Percentiles rank a stretch among this genome's conserved stretches.
phyloP scores from a whole-genome alignment of 176 grass and related monocot species.

The Oryza nivara region DNA sequence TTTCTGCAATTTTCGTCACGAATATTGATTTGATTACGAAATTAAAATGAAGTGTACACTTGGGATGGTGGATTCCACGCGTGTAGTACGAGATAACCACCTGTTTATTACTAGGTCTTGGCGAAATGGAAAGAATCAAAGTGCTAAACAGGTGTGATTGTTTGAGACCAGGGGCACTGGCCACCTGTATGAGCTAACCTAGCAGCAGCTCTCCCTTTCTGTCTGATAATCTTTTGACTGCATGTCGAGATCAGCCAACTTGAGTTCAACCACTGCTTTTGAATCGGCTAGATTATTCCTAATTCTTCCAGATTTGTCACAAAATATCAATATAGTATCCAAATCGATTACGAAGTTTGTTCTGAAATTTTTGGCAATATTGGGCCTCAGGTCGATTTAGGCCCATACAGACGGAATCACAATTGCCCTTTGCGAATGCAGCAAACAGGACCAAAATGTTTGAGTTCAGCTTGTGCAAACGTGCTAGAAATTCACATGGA shows the following conservation, averaged over 20 bases:
- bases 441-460: too few relatives aligned
- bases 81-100: not conserved
- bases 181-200: conserved; percentile 16
- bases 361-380: too few relatives aligned
- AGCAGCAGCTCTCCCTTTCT: conserved; percentile 8
- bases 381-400: too few relatives aligned
- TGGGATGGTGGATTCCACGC: conserved; percentile 47
- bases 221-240: not conserved
- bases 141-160: conserved; percentile 40
- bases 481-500: too few relatives aligned
- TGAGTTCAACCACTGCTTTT: not conserved
- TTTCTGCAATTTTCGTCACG: too few relatives aligned
- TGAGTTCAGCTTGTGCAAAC: too few relatives aligned
- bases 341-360: not conserved
- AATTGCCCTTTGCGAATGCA: too few relatives aligned
- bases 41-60: not conserved
- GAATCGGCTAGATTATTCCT: not conserved
- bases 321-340: not conserved
- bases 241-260: not conserved
- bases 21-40: not conserved
- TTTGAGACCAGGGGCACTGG: not conserved
- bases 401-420: too few relatives aligned
- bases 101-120: not conserved
- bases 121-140: not conserved
- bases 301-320: not conserved